A percentile compares a stretch with the other conserved stretches of the same genome.
phyloP scores from a whole-genome alignment of 345 rosid genomes.

The Ailanthus altissimus region DNA sequence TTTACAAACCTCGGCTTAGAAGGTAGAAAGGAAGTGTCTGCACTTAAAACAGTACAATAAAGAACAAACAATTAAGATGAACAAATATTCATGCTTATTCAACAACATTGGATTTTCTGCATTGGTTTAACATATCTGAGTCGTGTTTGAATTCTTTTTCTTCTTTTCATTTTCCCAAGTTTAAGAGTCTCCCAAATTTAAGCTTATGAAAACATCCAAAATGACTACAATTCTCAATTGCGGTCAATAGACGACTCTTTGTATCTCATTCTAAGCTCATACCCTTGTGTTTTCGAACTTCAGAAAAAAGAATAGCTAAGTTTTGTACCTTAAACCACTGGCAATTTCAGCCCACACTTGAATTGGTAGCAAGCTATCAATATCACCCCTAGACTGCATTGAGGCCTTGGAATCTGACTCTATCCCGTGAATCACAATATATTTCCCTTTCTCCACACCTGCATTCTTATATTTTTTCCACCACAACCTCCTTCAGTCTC shows the following conservation, averaged over 20 bases:
- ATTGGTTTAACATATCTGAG: background rate
- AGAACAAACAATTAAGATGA: background rate
- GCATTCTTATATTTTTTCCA: slow-evolving; percentile 65
- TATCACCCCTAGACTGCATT: slow-evolving; percentile 84
- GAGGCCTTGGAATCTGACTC: slow-evolving; percentile 96
- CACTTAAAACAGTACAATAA: background rate
- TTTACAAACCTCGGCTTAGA: background rate
- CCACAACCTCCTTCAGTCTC: slow-evolving; percentile 76
- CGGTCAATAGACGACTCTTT: background rate
- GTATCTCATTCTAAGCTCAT: background rate
- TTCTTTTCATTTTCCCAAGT: background rate
- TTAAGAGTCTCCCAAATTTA: background rate
- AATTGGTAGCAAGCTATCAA: slow-evolving; percentile 77
- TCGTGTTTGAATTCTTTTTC: background rate
- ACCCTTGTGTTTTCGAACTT: background rate
- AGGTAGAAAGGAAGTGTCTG: background rate
- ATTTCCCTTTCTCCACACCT: slow-evolving; percentile 77
- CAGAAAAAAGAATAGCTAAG: background rate
- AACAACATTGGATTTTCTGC: background rate
- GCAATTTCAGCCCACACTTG: slow-evolving; percentile 68
- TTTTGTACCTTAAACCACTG: slow-evolving; percentile 56
- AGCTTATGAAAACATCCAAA: background rate
- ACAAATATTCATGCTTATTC: background rate
- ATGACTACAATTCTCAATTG: background rate
- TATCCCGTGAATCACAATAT: slow-evolving; percentile 84